Conservation (phyloP, 2,329 filamentous ascomycete species). For the Aspergillus sergii region DNA sequence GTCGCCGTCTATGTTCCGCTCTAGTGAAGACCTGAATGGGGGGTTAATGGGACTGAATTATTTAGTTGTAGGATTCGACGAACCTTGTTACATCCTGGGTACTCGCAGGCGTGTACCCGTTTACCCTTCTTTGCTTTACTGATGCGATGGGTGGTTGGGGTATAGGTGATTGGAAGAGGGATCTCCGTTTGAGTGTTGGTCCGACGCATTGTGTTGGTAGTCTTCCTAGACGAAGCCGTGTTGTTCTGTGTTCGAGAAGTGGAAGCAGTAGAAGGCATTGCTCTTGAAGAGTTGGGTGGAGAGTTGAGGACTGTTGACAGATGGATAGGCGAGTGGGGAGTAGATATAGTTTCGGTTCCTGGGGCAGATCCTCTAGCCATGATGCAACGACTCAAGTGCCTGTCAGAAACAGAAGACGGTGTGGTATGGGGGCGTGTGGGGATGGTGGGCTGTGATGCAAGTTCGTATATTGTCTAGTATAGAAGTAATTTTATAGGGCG, state of each 20-base stretch:
- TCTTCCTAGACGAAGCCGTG: conserved; percentile 22
- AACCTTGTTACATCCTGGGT: conserved; percentile 52
- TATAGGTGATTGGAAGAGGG: conserved; percentile 46
- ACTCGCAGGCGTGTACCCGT: conserved; percentile 52
- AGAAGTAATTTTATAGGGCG: conserved; percentile 6
- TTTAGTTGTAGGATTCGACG: conserved; percentile 18
- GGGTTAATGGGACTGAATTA: conserved; percentile 11
- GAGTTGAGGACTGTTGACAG: conserved; percentile 26
- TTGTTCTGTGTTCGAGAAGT: neutral
- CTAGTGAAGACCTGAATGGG: conserved; percentile 49
- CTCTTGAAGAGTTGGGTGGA: conserved; percentile 20
- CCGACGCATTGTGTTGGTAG: conserved; percentile 28
- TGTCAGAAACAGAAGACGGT: conserved; percentile 19
- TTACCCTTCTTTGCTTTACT: conserved; percentile 58
- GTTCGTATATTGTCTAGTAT: conserved; percentile 11
- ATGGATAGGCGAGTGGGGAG: conserved; percentile 23
- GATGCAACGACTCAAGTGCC: conserved; percentile 17
- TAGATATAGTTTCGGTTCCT: conserved; percentile 25
- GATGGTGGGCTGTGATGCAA: conserved; percentile 25
- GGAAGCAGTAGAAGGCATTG: conserved; percentile 10
- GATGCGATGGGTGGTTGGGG: conserved; percentile 52
- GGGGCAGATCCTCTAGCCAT: conserved; percentile 28
- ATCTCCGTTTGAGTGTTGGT: conserved; percentile 32
- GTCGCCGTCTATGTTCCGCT: conserved; percentile 52
- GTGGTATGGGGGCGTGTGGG: conserved; percentile 19